Base-by-base conservation (phyloP, 371 early-diverging fungal genomes). In the Catenaria anguillulae region DNA sequence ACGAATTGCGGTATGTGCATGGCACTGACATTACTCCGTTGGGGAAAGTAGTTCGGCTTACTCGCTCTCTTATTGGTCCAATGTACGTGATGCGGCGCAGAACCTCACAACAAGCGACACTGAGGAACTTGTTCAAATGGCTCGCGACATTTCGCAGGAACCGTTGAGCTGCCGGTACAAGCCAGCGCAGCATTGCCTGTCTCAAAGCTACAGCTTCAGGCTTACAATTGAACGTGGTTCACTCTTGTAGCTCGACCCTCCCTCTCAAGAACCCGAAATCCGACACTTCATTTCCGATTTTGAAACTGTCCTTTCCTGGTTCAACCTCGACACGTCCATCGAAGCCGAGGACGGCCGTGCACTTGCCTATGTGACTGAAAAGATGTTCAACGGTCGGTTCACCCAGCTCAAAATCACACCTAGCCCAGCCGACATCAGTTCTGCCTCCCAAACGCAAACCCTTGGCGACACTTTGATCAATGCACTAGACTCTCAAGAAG, bases 201-300 rank as follows among this genome's bases (percentile, higher is more conserved):
- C n/a, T n/a, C n/a, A n/a, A n/a, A n/a, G n/a, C n/a, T n/a, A n/a
- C n/a, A n/a, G n/a, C n/a, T n/a, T n/a, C n/a, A n/a, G n/a, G n/a
- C n/a, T n/a, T 48, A 56, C 33, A n/a, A 33, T 15, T 35, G 23
- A 2, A 21, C 45, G 21, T 29, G 19, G 45, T 23, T 43, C 21
- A 58, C 40, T 58, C 26, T 24, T 19, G 13, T 58, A 42, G 59
- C 26, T 17, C 26, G 23, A 12, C 59, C 1, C 19, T 42, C 8
- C 59, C 59, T 2, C 24, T 37, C 19, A 58, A 58, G 37, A n/a
- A 35, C 15, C 64, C 80, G 4, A 65, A 65, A 60, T 60, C 72
- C 23, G 73, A 77, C 77, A 79, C 55, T 76, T 77, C 60, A 35
- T 79, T 12, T 70, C 69, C 15, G 77, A 77, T 54, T 79, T 72